phyloP scores from a whole-genome alignment of 345 rosid genomes.

The Carallia pectinifolia region DNA sequence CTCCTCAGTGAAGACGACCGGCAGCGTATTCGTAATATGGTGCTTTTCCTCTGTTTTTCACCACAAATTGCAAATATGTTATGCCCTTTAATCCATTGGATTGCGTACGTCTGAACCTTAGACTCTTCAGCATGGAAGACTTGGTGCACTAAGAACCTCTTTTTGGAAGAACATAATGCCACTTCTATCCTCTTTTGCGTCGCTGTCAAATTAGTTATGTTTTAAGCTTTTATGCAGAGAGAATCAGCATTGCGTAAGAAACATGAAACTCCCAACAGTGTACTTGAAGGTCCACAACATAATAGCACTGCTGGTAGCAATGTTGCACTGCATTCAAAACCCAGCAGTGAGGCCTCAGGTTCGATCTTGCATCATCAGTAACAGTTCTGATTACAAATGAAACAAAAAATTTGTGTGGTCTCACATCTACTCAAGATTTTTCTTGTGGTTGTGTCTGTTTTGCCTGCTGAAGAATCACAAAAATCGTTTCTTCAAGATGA shows the following conservation, averaged over 20 bases:
- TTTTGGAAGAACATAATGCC: too few species aligned
- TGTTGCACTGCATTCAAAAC: constrained; percentile 10
- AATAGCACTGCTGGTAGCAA: constrained; percentile 19
- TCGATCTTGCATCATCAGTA: constrained; percentile 24
- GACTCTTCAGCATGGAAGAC: too few species aligned
- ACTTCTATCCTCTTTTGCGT: neutral
- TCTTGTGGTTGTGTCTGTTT: constrained; percentile 32
- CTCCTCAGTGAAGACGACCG: constrained; percentile 79
- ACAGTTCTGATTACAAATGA: neutral
- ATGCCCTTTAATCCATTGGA: neutral
- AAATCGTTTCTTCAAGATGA: constrained; percentile 25
- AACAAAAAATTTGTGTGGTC: neutral
- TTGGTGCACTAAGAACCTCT: too few species aligned
- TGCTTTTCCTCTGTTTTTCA: constrained; percentile 16
- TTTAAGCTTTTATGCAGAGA: constrained; percentile 52
- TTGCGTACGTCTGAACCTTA: neutral
- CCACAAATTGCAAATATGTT: neutral
- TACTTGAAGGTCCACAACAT: constrained; percentile 29
- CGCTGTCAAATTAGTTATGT: constrained; percentile 13
- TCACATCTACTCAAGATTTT: constrained; percentile 3
- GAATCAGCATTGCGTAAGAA: constrained; percentile 76
- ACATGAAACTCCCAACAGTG: constrained; percentile 39
- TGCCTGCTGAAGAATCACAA: constrained; percentile 40
- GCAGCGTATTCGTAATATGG: constrained; percentile 62
- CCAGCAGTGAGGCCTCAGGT: constrained; percentile 51